Evolutionary conservation across 768 basidiomycete species (phyloP).

Genomic region (Polyporus arcularius): DNA sequence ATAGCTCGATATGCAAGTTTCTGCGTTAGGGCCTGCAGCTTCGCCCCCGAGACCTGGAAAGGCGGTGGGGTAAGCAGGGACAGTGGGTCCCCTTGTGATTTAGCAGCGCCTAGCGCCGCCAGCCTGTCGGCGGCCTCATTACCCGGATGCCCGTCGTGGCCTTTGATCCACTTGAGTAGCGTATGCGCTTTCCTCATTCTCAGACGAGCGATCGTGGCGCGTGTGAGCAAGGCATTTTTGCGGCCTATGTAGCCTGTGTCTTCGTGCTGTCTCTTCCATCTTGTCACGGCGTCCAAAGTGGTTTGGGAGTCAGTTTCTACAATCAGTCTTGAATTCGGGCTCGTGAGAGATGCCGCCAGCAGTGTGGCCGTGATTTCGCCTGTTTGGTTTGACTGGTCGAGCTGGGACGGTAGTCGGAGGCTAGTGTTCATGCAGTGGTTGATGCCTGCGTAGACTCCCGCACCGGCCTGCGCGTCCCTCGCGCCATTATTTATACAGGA

Average conservation of each 20-base stretch:
- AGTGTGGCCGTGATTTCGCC: not conserved
- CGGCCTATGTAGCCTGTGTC: conserved; percentile 28
- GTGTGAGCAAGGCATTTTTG: conserved; percentile 12
- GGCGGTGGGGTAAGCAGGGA: not conserved
- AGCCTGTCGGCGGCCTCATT: not conserved
- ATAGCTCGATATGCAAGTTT: not conserved
- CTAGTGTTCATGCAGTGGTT: not conserved
- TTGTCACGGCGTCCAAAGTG: conserved; percentile 12
- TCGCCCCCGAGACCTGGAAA: not conserved
- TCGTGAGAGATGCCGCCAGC: not conserved
- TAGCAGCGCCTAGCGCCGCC: not conserved
- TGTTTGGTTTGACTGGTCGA: not conserved
- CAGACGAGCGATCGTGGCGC: not conserved
- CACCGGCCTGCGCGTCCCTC: not conserved
- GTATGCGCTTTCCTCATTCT: not conserved
- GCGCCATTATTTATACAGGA: not conserved
- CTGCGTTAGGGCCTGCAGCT: not conserved
- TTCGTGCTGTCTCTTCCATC: conserved; percentile 22
- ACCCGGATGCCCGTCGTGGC: not conserved
- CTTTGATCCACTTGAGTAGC: conserved; percentile 3
- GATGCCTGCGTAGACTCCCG: not conserved
- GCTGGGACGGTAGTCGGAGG: not conserved
- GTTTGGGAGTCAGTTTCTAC: conserved; percentile 26
- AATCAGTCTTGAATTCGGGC: not conserved
- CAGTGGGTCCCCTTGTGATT: not conserved